A percentile compares a stretch with the other conserved stretches of the same genome.
These are phyloP conservation scores for Nicotiana sylvestris DNA, from an alignment of 257 asterid species.

Conservation along the genomic window DNA sequence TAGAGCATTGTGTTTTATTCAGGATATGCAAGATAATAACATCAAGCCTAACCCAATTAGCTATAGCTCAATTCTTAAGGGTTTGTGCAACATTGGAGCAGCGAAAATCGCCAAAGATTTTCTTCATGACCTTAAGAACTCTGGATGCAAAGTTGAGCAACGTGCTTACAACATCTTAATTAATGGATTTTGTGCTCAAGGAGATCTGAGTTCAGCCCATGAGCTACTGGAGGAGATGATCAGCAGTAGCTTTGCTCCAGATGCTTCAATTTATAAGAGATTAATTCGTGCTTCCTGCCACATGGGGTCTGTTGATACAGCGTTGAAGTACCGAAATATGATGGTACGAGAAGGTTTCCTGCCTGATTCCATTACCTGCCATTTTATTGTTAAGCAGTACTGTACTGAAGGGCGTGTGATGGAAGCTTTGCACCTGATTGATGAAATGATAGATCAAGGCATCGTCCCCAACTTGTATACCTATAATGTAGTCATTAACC, in stretches of 20 bases:
- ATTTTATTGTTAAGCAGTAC: constrained; percentile 30
- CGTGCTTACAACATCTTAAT: constrained; percentile 46
- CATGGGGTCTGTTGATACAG: constrained; percentile 35
- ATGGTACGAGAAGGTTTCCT: constrained; percentile 29
- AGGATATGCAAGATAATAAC: constrained; percentile 42
- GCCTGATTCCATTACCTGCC: constrained; percentile 29
- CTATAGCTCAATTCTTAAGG: constrained; percentile 46
- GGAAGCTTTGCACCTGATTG: constrained; percentile 28
- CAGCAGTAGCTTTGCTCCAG: constrained; percentile 33
- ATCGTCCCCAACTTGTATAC: constrained; percentile 21
- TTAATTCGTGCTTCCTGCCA: constrained; percentile 40
- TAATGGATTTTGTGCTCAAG: constrained; percentile 44
- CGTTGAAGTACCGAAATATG: constrained; percentile 21
- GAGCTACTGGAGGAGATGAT: constrained; percentile 53
- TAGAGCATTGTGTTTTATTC: constrained; percentile 30
- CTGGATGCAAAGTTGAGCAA: constrained; percentile 42
- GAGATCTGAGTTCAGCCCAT: constrained; percentile 43
- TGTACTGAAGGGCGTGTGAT: constrained; percentile 33
- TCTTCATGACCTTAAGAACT: constrained; percentile 32
- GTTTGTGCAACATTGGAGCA: constrained; percentile 26
- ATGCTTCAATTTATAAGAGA: constrained; percentile 29
- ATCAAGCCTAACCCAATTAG: constrained; percentile 43
- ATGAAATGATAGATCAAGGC: constrained; percentile 29
- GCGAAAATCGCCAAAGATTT: constrained; percentile 28
- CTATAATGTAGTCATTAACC: constrained; percentile 29